These are phyloP conservation scores for Colletotrichum phormii DNA, from an alignment of 2,329 filamentous ascomycete species.

Conservation along the genomic window DNA sequence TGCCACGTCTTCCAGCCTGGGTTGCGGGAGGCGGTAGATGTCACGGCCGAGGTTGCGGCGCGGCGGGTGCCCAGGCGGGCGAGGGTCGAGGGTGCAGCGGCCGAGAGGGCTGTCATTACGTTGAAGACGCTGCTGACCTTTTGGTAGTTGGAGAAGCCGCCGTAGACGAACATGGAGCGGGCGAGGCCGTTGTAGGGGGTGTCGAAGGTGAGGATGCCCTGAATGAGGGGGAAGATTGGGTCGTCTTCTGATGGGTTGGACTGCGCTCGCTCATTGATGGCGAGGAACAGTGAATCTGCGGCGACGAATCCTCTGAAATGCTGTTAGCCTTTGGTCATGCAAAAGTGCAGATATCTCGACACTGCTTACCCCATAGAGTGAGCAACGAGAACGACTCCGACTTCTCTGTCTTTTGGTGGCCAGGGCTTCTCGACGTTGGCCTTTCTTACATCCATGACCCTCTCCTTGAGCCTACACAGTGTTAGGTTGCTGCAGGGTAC, in stretches of 20 bases:
- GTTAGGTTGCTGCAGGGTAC: not conserved
- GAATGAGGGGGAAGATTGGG: conserved; percentile 82
- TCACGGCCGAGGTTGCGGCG: conserved; percentile 37
- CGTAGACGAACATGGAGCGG: conserved; percentile 70
- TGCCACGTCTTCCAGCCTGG: conserved; percentile 67
- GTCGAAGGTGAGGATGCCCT: conserved; percentile 85
- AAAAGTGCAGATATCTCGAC: fast-evolving
- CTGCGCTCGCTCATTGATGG: conserved; percentile 72
- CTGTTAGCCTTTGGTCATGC: conserved; percentile 9
- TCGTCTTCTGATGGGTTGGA: conserved; percentile 44
- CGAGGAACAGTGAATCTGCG: conserved; percentile 80
- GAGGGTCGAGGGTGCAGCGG: conserved; percentile 58
- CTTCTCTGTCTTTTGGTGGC: conserved; percentile 83
- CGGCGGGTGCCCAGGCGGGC: conserved; percentile 52
- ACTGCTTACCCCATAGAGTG: conserved; percentile 79
- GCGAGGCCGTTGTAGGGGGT: conserved; percentile 82
- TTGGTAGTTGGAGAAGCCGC: conserved; percentile 69
- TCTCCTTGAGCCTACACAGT: conserved; percentile 75
- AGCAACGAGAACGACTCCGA: conserved; percentile 82
- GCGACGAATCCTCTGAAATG: conserved; percentile 79
- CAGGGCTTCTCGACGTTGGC: conserved; percentile 76
- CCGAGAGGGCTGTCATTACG: conserved; percentile 65
- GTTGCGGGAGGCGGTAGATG: conserved; percentile 41
- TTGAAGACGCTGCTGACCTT: conserved; percentile 68
- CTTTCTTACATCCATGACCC: conserved; percentile 82